A percentile compares a stretch with the other conserved stretches of the same genome.
phyloP scores from a whole-genome alignment of 177 flowering plant species.

The Tripterygium wilfordii region DNA sequence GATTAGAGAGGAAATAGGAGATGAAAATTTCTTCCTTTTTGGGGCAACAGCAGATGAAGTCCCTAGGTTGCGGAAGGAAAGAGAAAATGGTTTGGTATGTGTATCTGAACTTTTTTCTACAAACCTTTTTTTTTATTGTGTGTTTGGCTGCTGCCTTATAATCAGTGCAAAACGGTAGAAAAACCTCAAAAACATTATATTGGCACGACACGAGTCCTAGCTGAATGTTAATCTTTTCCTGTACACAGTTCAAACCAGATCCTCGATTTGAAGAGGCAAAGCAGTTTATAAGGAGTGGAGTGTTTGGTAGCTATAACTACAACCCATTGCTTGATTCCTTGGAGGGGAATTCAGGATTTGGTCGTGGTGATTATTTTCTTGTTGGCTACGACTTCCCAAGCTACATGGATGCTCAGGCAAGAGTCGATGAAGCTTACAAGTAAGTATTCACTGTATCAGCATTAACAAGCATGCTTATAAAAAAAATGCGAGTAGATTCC shows the following conservation, averaged over 20 bases:
- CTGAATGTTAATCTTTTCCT: neutral
- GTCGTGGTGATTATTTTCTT: slow-evolving; percentile 95
- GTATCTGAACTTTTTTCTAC: too few species aligned
- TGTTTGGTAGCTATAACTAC: slow-evolving; percentile 90
- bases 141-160: too few species aligned
- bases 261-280: slow-evolving; percentile 94
- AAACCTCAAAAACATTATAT: too few species aligned
- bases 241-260: slow-evolving; percentile 87
- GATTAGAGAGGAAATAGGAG: slow-evolving; percentile 92
- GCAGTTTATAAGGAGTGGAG: slow-evolving; percentile 75
- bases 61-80: slow-evolving; percentile 76
- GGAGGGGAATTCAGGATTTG: slow-evolving; percentile 90
- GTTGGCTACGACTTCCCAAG: slow-evolving; percentile 92
- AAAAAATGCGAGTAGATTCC: too few species aligned
- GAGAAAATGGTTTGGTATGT: slow-evolving; percentile 87
- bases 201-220: neutral
- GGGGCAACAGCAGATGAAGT: slow-evolving; percentile 95
- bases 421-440: slow-evolving; percentile 95
- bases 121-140: too few species aligned
- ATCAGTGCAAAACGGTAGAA: too few species aligned
- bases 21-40: slow-evolving; percentile 89
- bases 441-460: too few species aligned
- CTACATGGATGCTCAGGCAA: slow-evolving; percentile 88
- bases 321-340: slow-evolving; percentile 88
- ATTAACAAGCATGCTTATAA: too few species aligned